phyloP scores from a whole-genome alignment of 257 asterid species.

The Primulina huaijiensis region DNA sequence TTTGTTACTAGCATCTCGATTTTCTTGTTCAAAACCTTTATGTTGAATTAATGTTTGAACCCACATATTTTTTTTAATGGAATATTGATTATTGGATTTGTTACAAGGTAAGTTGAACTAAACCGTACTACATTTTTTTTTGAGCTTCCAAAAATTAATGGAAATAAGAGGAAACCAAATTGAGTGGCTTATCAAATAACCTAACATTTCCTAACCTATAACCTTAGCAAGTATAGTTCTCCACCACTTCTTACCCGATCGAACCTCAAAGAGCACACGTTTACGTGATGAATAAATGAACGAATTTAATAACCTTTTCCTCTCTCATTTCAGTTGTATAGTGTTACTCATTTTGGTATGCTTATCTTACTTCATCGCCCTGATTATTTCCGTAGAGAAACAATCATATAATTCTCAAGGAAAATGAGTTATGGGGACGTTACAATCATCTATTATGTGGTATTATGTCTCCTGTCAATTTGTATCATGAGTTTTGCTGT shows the following conservation, averaged over 20 bases:
- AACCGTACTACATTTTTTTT: neutral
- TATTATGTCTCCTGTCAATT: conserved; percentile 37
- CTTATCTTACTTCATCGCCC: too few species aligned
- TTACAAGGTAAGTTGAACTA: too few species aligned
- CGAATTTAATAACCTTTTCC: neutral
- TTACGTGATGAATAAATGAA: conserved; percentile 8
- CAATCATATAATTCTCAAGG: neutral
- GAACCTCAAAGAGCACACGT: conserved; percentile 28
- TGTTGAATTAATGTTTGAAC: too few species aligned
- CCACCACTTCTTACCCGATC: conserved; percentile 29
- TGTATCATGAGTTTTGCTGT: conserved; percentile 29
- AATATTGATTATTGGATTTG: too few species aligned
- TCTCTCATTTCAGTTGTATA: conserved; percentile 1
- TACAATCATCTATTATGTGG: conserved; percentile 34
- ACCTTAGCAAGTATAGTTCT: conserved; percentile 4
- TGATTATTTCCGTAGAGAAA: too few species aligned
- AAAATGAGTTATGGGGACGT: conserved; percentile 38
- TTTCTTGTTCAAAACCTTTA: neutral
- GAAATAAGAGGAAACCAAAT: conserved; percentile 19
- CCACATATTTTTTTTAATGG: too few species aligned
- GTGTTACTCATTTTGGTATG: neutral
- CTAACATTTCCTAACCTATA: conserved; percentile 37
- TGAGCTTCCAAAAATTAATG: conserved; percentile 5
- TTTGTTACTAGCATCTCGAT: conserved; percentile 1
- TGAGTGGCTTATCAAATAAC: conserved; percentile 37